Evolutionary conservation across 176 grass and related monocot genomes (phyloP), one percentile per base, ranked within the genome.

Genomic region (Miscanthus lutarioriparius): DNA sequence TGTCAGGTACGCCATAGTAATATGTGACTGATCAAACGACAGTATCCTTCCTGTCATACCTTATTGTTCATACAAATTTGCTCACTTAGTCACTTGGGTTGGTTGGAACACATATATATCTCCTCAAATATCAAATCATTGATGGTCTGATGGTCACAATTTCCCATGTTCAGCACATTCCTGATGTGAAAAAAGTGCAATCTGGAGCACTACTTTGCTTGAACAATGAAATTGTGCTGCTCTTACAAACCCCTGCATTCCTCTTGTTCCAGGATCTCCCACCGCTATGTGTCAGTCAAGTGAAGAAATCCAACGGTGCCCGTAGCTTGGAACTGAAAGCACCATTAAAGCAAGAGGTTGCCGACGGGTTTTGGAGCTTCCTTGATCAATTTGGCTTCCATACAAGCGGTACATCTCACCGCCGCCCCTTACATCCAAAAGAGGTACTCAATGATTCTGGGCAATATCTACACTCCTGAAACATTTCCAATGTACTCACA

Each of bases 211-310:
- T 15, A 26, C 4, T 64, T 64, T 64, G 62, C 62, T 64, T 64
- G 62, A 30, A 32, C 26, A 17, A 75, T 33, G 27, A 35, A 33
- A 74, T 53, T 1, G 7, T 1, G 62, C 27, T 66, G n/a, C 27
- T 74, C 41, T 74, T 54, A 5, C 58, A 4, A 6, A 28, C 48
- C 44, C 66, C 1, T 62, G 40, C 69, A 78, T 51, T 33, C 32
- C 9, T 53, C 40, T 79, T 73, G 41, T 44, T 67, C 33, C 58
- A 88, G 87, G 75, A 88, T 58, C 68, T 88, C 36, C 67, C 43
- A 43, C 87, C 81, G 6, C 10, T 79, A 12, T 40, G 38, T 5
- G 53, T 84, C 33, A 30, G 58, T 35, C 27, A 88, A 32, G 30
- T 32, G 30, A 32, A 32, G 30, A 32, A 32, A 32, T 32, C 30